Evolutionary conservation across 192 early-diverging fungal species (phyloP).

Genomic region (Phlyctochytrium bullatum): DNA sequence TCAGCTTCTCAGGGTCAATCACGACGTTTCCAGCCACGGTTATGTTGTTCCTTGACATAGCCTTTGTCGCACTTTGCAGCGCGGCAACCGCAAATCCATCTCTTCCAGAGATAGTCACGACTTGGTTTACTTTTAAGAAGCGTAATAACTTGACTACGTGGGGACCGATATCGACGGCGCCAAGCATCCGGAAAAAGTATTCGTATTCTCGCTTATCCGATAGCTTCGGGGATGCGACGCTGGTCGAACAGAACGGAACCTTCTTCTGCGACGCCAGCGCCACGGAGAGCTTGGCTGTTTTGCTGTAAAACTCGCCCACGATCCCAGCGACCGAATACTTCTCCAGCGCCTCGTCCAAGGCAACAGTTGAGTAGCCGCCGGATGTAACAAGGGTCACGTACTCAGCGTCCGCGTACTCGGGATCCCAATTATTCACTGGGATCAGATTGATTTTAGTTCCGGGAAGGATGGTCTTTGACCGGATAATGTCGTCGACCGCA

Average conservation of each 20-base stretch:
- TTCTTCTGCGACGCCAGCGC: background rate
- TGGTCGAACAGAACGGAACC: background rate
- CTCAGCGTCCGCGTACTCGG: too few species aligned
- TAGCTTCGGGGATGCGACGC: background rate
- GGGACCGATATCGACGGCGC: slow-evolving; percentile 8
- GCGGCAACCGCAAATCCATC: background rate
- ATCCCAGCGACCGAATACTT: background rate
- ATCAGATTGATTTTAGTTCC: background rate
- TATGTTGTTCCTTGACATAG: background rate
- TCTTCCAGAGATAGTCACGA: background rate
- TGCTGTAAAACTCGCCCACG: background rate
- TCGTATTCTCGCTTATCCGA: slow-evolving; percentile 15
- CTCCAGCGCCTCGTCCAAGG: too few species aligned
- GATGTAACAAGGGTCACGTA: too few species aligned
- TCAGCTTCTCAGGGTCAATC: background rate
- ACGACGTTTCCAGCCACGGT: background rate
- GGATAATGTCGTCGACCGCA: too few species aligned
- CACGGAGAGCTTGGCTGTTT: background rate
- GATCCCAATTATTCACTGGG: background rate
- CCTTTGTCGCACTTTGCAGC: background rate
- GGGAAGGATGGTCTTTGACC: background rate
- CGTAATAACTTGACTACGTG: slow-evolving; percentile 11
- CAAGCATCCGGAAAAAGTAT: slow-evolving; percentile 21
- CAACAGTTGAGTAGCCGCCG: too few species aligned
- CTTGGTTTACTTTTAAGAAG: slow-evolving; percentile 13